Percentiles rank a stretch among this genome's conserved stretches.
These are phyloP conservation scores for Lichtheimia ornata DNA, from an alignment of 371 early-diverging fungal species.

Conservation along the genomic window DNA sequence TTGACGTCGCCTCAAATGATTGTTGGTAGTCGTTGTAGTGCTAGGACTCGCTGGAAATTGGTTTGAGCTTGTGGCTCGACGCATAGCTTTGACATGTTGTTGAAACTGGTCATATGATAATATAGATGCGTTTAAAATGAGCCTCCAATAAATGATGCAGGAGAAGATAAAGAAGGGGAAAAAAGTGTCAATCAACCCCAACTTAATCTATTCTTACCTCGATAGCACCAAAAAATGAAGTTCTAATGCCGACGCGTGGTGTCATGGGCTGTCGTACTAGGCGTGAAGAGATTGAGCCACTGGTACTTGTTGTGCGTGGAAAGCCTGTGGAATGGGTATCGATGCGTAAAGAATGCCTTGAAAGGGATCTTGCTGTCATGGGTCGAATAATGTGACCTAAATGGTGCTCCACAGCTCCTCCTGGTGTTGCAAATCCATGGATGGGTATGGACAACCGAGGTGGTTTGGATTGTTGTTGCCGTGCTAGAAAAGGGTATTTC, in stretches of 20 bases:
- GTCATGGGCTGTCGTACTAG: constrained; percentile 38
- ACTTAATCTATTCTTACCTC: constrained; percentile 31
- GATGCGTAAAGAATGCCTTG: constrained; percentile 23
- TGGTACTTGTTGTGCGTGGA: constrained; percentile 32
- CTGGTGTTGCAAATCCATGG: constrained; percentile 21
- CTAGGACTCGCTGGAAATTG: constrained; percentile 5
- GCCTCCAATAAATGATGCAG: not conserved
- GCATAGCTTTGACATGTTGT: constrained; percentile 33
- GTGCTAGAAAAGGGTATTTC: no score
- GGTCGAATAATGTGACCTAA: constrained; percentile 40
- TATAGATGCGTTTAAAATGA: constrained; percentile 15
- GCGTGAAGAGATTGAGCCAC: constrained; percentile 29
- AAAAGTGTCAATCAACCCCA: not conserved
- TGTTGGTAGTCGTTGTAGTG: no score
- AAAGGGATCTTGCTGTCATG: constrained; percentile 26
- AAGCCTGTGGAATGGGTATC: constrained; percentile 13
- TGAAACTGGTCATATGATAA: constrained; percentile 30
- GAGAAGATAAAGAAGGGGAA: constrained; percentile 1
- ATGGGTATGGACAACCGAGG: constrained; percentile 30
- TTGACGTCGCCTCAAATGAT: constrained; percentile 15
- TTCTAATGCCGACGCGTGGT: constrained; percentile 47
- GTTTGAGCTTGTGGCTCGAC: constrained; percentile 28
- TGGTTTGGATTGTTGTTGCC: constrained; percentile 15
- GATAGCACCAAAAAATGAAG: constrained; percentile 51
- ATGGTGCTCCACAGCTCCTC: constrained; percentile 21